A percentile compares a stretch with the other conserved stretches of the same genome.
Conservation (phyloP, 2,329 filamentous ascomycete species). For the Lasiodiplodia theobromae region DNA sequence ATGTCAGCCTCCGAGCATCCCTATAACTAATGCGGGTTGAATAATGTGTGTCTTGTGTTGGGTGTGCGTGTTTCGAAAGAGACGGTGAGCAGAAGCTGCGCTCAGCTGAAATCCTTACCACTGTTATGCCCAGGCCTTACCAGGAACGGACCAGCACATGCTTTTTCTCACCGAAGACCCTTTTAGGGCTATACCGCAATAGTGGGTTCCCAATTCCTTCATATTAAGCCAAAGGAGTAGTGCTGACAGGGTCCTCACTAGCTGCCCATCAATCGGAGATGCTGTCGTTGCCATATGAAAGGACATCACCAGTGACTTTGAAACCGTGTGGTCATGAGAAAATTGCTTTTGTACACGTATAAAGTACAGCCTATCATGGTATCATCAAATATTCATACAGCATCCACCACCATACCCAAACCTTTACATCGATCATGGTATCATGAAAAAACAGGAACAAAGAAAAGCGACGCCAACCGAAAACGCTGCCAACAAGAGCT, state of each 20-base stretch:
- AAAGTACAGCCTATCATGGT: constrained; percentile 9
- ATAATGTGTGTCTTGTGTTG: not conserved
- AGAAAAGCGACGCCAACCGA: not conserved
- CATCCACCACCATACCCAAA: not conserved
- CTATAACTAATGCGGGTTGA: not conserved
- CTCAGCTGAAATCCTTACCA: no score
- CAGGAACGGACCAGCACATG: not conserved
- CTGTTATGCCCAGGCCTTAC: no score
- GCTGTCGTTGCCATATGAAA: no score
- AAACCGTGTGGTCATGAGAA: no score
- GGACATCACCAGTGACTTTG: not conserved
- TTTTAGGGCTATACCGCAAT: no score
- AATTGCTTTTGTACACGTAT: not conserved
- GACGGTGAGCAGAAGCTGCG: not conserved
- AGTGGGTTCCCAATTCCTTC: no score
- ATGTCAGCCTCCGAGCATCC: not conserved
- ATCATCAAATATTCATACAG: constrained; percentile 9
- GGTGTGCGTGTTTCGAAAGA: not conserved
- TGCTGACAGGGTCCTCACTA: no score
- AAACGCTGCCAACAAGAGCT: not conserved
- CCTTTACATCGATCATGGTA: constrained; percentile 8
- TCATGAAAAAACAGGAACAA: not conserved
- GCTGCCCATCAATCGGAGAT: no score
- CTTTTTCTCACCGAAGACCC: not conserved
- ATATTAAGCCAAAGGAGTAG: no score